Base-by-base conservation (phyloP, 345 rosid genomes). In the Kernera saxatilis region DNA sequence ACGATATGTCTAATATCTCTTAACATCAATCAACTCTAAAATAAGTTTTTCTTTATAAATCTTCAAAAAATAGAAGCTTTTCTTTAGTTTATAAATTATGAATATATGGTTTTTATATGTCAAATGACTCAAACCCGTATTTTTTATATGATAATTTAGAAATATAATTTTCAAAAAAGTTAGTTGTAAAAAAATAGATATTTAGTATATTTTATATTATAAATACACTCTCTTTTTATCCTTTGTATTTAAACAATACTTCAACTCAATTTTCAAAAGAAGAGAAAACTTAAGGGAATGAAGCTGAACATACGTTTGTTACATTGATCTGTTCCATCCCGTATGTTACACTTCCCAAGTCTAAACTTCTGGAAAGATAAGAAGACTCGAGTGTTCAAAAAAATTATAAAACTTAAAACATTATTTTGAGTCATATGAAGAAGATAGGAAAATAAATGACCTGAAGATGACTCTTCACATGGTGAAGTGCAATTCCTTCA, bases 391-490 rank as follows among this genome's bases (percentile, higher is more conserved):
- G 3, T 11, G 50, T 45, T 46, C 26, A 9, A 18, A 17, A 44
- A 30, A 23, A 23, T 41, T 8, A 40, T 37, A 14, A 12, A 14
- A 1, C 0, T 6, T 39, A 8, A 18, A 62, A 41, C 6, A 5
- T 22, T 32, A 32, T 30, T 14, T 22, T 3, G 36, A 25, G 27
- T 8, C 6, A 54, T 23, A 23, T 17, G 11, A 36, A 36, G 13
- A 48, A 45, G 5, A 25, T 48, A 29, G 1, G 4, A 45, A 33
- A 13, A 12, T 40, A 13, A 18, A 30, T 64, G 10, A 73, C 77
- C 59, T 73, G 77, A 37, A 73, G 72, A 66, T 66, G 77, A 45
- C 77, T 73, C 52, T 73, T 73, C 15, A 73, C 77, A 65, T 73
- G 77, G 60, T 73, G 72, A 48, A 73, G 53, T 56, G 67, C 35